Percentiles rank a stretch among this genome's conserved stretches.
Evolutionary conservation across 371 early-diverging fungal species (phyloP).

Genomic region (Nematocida displodere): DNA sequence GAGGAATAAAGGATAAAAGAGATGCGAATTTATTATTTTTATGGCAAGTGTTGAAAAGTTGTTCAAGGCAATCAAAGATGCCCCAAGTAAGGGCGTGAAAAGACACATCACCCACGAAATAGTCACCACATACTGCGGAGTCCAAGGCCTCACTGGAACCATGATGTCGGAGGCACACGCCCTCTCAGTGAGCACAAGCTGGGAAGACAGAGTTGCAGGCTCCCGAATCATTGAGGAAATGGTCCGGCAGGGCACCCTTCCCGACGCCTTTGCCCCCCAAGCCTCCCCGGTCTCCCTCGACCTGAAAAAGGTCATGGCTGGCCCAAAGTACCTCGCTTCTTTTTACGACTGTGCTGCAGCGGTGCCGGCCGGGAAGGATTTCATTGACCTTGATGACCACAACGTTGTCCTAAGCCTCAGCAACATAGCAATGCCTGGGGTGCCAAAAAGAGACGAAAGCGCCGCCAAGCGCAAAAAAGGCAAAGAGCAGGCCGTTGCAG

Average conservation of each 20-base stretch:
- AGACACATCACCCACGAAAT: slow-evolving; percentile 55
- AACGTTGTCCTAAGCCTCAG: slow-evolving; percentile 49
- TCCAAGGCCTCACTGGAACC: not conserved
- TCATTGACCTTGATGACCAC: slow-evolving; percentile 50
- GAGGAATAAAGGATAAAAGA: slow-evolving; percentile 30
- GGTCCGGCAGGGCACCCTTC: slow-evolving; percentile 7
- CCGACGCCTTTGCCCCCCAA: slow-evolving; percentile 9
- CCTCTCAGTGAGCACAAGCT: slow-evolving; percentile 16
- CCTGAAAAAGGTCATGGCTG: not conserved
- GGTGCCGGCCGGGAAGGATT: slow-evolving; percentile 18
- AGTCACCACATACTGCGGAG: slow-evolving; percentile 24
- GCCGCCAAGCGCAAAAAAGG: not conserved
- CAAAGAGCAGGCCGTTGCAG: slow-evolving; percentile 30
- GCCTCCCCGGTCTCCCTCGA: not conserved
- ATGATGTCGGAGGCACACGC: slow-evolving; percentile 15
- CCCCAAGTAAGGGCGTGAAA: slow-evolving; percentile 52
- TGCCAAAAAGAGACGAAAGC: not conserved
- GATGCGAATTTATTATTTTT: slow-evolving; percentile 44
- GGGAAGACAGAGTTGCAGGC: slow-evolving; percentile 43
- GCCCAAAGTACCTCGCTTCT: slow-evolving; percentile 37
- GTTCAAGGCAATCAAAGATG: slow-evolving; percentile 55
- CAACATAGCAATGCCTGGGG: slow-evolving; percentile 30
- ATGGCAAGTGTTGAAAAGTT: slow-evolving; percentile 60
- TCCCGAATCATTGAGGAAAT: slow-evolving; percentile 41
- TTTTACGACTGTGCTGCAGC: slow-evolving; percentile 8